Evolutionary conservation across 2,329 filamentous ascomycete species (phyloP), one percentile per base, ranked within the genome.

Genomic region (Apiospora malaysiana): DNA sequence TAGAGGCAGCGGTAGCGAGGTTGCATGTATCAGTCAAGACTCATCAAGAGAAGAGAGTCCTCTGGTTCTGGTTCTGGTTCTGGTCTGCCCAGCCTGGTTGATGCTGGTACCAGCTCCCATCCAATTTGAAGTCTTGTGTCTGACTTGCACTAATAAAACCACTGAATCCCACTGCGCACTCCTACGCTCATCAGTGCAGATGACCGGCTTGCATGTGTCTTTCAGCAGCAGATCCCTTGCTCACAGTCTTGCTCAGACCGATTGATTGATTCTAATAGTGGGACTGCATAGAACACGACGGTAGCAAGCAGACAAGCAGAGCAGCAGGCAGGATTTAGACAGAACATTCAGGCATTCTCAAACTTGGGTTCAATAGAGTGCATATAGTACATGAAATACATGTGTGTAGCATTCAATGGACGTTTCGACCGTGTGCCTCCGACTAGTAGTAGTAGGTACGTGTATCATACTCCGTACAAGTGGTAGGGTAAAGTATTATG

Each of bases 71-170:
- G 32, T 32, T 32, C 32, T 32, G 32, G 32, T 32, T 32, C 32
- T 32, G 32, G 32, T 32, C 32, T 32, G 32, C 32, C 32, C 6
- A 6, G 32, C 32, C 32, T 32, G 32, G 32, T 32, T 32, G 32
- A 32, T 32, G 32, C 32, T 42, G 12, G 40, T 16, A 25, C 47
- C 47, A 16, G 47, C 47, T 9, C 16, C 12, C 47, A 45, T 45
- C 42, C 42, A 45, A 51, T 51, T 51, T 51, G 47, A 56, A 4
- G 32, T 37, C 51, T 59, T 59, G 56, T 63, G 56, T 63, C 56
- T 63, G 56, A 63, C 56, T 63, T 63, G 56, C 32, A 63, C 56
- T 63, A 63, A 63, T 63, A 32, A 63, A 63, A 63, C 56, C 27
- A 63, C 56, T 63, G 56, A 21, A 40, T 63, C 56, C 56, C 32